phyloP scores from a whole-genome alignment of 345 rosid species.

The Odontarrhena argentea region DNA sequence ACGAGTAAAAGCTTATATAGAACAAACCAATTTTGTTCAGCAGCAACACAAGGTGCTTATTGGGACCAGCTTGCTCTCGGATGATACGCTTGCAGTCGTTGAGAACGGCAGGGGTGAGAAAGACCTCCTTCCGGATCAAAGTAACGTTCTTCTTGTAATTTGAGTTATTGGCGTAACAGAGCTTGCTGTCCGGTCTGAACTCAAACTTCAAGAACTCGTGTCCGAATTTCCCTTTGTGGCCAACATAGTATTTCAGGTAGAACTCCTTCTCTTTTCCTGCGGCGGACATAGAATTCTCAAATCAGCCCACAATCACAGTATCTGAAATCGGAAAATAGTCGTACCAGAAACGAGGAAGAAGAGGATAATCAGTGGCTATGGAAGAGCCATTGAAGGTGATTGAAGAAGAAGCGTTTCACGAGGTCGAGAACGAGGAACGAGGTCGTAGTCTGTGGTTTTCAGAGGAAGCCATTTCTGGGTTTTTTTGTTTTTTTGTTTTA shows the following conservation, averaged over 20 bases:
- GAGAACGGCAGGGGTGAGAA: conserved; percentile 90
- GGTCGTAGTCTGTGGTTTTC: too few relatives aligned
- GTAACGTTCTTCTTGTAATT: conserved; percentile 99
- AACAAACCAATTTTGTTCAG: conserved; percentile 84
- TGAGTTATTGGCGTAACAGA: conserved; percentile 97
- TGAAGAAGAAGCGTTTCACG: too few relatives aligned
- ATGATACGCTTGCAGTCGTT: conserved; percentile 96
- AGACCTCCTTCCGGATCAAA: conserved; percentile 97
- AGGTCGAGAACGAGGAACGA: too few relatives aligned
- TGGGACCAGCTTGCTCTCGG: conserved; percentile 82
- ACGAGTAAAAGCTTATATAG: conserved; percentile 7
- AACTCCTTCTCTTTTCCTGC: conserved; percentile 75
- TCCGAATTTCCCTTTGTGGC: conserved; percentile 98
- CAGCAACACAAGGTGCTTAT: conserved; percentile 79
- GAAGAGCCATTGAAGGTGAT: too few relatives aligned
- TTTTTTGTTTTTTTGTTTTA: too few relatives aligned
- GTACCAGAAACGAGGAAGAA: too few relatives aligned
- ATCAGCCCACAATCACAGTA: too few relatives aligned
- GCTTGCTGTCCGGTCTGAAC: conserved; percentile 95
- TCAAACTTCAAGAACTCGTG: conserved; percentile 99
- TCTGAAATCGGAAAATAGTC: too few relatives aligned
- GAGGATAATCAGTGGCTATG: too few relatives aligned
- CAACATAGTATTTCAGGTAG: conserved; percentile 91
- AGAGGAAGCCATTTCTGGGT: too few relatives aligned
- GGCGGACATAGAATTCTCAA: conserved; percentile 59